Percentiles rank a stretch among this genome's conserved stretches.
phyloP scores from a whole-genome alignment of 1,284 basidiomycete species.

The Athelia sp. region DNA sequence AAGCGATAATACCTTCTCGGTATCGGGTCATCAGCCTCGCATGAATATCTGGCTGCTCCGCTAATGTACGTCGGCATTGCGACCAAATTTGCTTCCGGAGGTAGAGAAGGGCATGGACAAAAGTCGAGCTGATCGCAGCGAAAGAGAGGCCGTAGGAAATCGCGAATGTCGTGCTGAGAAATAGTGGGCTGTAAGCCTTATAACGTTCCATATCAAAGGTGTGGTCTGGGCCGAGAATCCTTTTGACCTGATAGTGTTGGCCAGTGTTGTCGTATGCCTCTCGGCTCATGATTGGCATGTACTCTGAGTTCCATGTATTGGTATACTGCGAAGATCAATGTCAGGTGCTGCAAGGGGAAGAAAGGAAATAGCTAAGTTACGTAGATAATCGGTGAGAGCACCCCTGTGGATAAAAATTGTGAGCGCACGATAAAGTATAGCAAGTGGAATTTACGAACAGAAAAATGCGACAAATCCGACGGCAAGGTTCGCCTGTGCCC shows the following conservation, averaged over 20 bases:
- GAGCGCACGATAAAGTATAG: slow-evolving; percentile 1
- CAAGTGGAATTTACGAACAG: slow-evolving; percentile 16
- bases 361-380: not conserved
- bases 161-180: slow-evolving; percentile 39
- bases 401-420: slow-evolving; percentile 19
- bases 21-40: slow-evolving; percentile 65
- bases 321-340: not conserved
- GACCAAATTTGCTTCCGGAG: slow-evolving; percentile 71
- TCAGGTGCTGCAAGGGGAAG: not conserved
- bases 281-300: slow-evolving; percentile 28
- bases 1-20: slow-evolving; percentile 49
- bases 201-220: slow-evolving; percentile 51
- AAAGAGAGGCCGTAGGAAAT: slow-evolving; percentile 30
- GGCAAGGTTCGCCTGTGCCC: slow-evolving; percentile 55
- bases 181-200: slow-evolving; percentile 59
- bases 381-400: slow-evolving; percentile 39
- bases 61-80: slow-evolving; percentile 50
- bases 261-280: slow-evolving; percentile 41
- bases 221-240: slow-evolving; percentile 41
- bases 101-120: slow-evolving; percentile 68
- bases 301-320: slow-evolving; percentile 29
- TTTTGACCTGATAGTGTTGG: slow-evolving; percentile 46
- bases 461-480: slow-evolving; percentile 54
- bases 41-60: slow-evolving; percentile 83
- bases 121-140: slow-evolving; percentile 56